Conservation (phyloP, 495 filamentous ascomycete genomes). For the Aspergillus funiculosus region DNA sequence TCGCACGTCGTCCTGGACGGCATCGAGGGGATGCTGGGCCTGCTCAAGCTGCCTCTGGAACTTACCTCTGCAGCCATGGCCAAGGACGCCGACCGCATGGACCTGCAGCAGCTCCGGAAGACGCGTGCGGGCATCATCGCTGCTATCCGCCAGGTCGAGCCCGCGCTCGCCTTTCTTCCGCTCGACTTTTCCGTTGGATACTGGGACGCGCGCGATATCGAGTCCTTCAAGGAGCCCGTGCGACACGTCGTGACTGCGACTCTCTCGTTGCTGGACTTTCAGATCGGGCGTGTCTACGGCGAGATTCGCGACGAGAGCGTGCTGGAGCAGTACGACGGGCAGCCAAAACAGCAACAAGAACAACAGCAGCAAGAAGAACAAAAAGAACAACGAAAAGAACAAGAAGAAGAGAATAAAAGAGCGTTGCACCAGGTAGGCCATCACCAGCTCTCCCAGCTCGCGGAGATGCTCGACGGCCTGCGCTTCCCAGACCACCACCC, state of each 20-base stretch:
- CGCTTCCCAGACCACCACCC: conserved; percentile 10
- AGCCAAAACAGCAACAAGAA: background rate
- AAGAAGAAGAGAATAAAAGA: conserved; percentile 5
- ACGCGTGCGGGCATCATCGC: conserved; percentile 12
- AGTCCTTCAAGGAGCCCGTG: conserved; percentile 18
- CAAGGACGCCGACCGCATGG: conserved; percentile 2
- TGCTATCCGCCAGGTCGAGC: conserved; percentile 18
- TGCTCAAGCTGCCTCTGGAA: conserved; percentile 27
- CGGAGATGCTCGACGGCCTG: conserved; percentile 15
- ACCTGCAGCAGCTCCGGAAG: conserved; percentile 13
- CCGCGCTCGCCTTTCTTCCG: conserved; percentile 22
- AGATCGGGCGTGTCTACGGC: conserved; percentile 14
- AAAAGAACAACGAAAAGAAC: background rate
- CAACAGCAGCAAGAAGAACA: conserved; percentile 5
- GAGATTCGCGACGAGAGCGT: conserved; percentile 10
- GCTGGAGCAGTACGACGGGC: conserved; percentile 5
- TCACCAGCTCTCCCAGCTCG: conserved; percentile 18
- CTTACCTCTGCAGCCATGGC: conserved; percentile 8
- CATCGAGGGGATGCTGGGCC: conserved; percentile 28
- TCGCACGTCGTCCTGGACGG: conserved; percentile 31
- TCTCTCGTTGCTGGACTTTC: conserved; percentile 20
- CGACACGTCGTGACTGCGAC: conserved; percentile 15
- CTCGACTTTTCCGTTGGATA: conserved; percentile 25
- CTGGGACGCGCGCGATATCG: conserved; percentile 21
- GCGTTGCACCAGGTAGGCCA: conserved; percentile 12